Base-by-base conservation (phyloP, 345 rosid genomes). In the Boechera stricta region DNA sequence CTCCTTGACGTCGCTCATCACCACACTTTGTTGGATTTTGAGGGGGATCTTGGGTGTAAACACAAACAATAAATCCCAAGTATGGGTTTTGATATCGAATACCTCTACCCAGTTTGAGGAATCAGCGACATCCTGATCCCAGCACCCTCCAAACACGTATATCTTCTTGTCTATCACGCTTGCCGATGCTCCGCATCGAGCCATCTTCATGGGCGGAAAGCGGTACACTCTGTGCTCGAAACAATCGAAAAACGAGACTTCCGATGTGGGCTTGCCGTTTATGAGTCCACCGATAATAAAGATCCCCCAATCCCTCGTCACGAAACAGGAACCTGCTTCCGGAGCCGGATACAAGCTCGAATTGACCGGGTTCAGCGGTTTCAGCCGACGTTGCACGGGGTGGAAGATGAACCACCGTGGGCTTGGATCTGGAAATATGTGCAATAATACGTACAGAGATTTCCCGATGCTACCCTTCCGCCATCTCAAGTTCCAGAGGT, bases 11-110 rank as follows among this genome's bases (percentile, higher is more conserved):
- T 10, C 4, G 45, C 10, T 13, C 4, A 15, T 24, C 52, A 69
- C 63, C 51, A 54, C 52, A 16, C 73, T 69, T 54, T 39, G 52
- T 41, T 28, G 47, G 61, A 68, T 52, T 18, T 13, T 67, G 33
- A 18, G 55, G 29, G 55, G 55, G 5, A 51, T 51, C 29, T 54
- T 26, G 8, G 58, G 58, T 35, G 15, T 54, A 26, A 0, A n/a
- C n/a, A 54, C 58, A 24, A 11, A 54, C 58, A 54, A 26, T 7
- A 26, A 54, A 0, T 54, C 58, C 58, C 58, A 54, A 26, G 58
- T 44, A 4, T 13, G 0, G 48, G 48, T 44, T 2, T 11, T 0
- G 16, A 44, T 12, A 44, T 44, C 48, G 2, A 2, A 44, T 13
- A 44, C 48, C 48, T 44, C 48, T 12, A 5, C n/a, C 48, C 48